phyloP scores from a whole-genome alignment of 2,329 filamentous ascomycete species.

The Aspergillus novoparasiticus region DNA sequence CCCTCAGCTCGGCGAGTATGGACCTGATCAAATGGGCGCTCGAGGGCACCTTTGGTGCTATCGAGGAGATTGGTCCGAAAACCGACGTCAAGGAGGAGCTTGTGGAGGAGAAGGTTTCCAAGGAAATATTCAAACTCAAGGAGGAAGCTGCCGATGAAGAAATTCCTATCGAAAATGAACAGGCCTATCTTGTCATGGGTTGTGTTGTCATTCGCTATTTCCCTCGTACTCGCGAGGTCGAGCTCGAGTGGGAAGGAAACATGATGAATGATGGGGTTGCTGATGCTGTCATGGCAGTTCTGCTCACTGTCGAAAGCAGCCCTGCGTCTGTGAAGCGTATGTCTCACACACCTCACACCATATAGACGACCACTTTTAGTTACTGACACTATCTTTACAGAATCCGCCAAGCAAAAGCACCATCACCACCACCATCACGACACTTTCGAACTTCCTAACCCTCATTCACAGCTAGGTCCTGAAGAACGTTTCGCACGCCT shows the following conservation, averaged over 20 bases:
- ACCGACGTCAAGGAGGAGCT: constrained; percentile 27
- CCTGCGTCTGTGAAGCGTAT: constrained; percentile 90
- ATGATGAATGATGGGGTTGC: constrained; percentile 97
- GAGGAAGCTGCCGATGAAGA: constrained; percentile 51
- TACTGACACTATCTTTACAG: constrained; percentile 41
- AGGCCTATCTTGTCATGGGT: constrained; percentile 76
- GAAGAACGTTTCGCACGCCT: constrained; percentile 80
- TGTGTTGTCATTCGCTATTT: constrained; percentile 81
- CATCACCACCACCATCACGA: constrained; percentile 48
- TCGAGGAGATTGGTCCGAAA: constrained; percentile 58
- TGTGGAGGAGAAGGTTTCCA: constrained; percentile 36
- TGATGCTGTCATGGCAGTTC: constrained; percentile 92
- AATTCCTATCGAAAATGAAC: constrained; percentile 38
- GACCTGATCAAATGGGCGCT: constrained; percentile 93
- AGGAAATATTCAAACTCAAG: constrained; percentile 37
- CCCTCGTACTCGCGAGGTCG: constrained; percentile 72
- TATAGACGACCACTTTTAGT: not conserved
- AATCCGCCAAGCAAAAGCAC: constrained; percentile 62
- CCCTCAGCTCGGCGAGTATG: constrained; percentile 81
- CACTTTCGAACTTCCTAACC: constrained; percentile 60
- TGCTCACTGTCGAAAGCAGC: constrained; percentile 89
- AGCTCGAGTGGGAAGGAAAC: constrained; percentile 97
- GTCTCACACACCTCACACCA: constrained; percentile 4
- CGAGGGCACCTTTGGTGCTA: constrained; percentile 87
- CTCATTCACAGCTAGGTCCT: constrained; percentile 70